Conservation (phyloP, 768 basidiomycete species). For the Gautieria morchelliformis region DNA sequence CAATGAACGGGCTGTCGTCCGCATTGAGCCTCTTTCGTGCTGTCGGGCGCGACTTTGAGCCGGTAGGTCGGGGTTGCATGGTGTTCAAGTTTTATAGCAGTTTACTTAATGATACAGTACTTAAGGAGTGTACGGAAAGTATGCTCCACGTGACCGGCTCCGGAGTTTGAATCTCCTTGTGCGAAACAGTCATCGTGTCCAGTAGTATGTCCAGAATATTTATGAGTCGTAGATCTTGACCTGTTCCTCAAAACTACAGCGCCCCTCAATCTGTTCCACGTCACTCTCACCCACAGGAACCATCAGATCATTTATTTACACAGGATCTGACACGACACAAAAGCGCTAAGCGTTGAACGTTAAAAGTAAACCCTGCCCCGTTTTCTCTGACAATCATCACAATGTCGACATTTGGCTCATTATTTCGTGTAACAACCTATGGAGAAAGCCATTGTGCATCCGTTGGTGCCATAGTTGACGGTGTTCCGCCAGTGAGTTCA, state of each 20-base stretch:
- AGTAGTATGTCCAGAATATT: too few species aligned
- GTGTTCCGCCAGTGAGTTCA: constrained; percentile 79
- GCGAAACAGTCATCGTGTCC: too few species aligned
- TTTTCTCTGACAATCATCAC: constrained; percentile 31
- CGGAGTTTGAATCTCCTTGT: too few species aligned
- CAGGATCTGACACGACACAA: not conserved
- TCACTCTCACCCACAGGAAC: too few species aligned
- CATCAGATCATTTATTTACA: not conserved
- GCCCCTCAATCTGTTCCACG: too few species aligned
- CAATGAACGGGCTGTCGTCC: constrained; percentile 65
- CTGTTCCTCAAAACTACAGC: too few species aligned
- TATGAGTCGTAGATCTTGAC: too few species aligned
- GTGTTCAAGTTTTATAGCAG: not conserved
- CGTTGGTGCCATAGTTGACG: constrained; percentile 96
- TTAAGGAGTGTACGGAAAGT: not conserved
- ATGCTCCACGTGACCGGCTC: not conserved
- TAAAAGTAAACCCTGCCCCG: not conserved
- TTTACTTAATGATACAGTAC: too few species aligned
- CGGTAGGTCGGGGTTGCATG: constrained; percentile 22
- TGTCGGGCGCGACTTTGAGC: constrained; percentile 54
- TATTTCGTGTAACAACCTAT: constrained; percentile 93
- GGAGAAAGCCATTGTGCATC: constrained; percentile 97
- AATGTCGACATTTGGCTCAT: constrained; percentile 91
- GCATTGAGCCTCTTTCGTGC: constrained; percentile 47
- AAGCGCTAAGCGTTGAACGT: too few species aligned